A percentile compares a stretch with the other conserved stretches of the same genome.
Evolutionary conservation across 306 rosid species (phyloP).

Genomic region (Vigna trinervia): DNA sequence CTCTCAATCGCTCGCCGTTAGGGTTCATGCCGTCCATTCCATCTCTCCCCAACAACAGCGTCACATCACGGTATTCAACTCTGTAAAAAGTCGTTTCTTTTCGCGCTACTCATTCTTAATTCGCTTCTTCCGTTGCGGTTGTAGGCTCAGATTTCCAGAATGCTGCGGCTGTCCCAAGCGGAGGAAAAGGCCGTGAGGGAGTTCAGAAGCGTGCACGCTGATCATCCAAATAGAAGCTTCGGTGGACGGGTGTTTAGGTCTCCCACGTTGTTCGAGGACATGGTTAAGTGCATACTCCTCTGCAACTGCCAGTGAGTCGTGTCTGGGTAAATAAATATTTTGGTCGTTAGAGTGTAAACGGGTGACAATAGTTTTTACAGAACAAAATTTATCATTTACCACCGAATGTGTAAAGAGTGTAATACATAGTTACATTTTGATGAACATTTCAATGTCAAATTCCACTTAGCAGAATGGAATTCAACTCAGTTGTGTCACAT

Average conservation of each 20-base stretch:
- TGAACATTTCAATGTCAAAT: too few species aligned
- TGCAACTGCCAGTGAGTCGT: constrained; percentile 58
- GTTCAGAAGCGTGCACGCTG: constrained; percentile 28
- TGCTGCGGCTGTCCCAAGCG: constrained; percentile 56
- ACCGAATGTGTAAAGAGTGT: too few species aligned
- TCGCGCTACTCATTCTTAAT: not conserved
- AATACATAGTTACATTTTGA: too few species aligned
- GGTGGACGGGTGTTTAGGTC: constrained; percentile 59
- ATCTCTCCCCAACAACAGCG: constrained; percentile 44
- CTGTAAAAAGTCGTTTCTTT: not conserved
- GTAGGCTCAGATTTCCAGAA: constrained; percentile 53
- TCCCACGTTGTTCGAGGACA: constrained; percentile 63
- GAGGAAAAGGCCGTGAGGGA: constrained; percentile 51
- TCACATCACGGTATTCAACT: constrained; percentile 37
- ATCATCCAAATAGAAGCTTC: constrained; percentile 28
- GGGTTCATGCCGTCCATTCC: constrained; percentile 5
- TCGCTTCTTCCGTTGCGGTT: not conserved
- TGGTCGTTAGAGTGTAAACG: too few species aligned
- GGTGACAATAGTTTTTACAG: too few species aligned
- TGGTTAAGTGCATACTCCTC: constrained; percentile 67
- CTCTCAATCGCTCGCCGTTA: constrained; percentile 35
- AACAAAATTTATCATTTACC: too few species aligned
- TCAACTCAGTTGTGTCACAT: too few species aligned
- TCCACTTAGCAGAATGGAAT: too few species aligned
- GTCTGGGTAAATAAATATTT: not conserved